phyloP scores from a whole-genome alignment of 1,284 basidiomycete genomes.

The Boletus smithii region DNA sequence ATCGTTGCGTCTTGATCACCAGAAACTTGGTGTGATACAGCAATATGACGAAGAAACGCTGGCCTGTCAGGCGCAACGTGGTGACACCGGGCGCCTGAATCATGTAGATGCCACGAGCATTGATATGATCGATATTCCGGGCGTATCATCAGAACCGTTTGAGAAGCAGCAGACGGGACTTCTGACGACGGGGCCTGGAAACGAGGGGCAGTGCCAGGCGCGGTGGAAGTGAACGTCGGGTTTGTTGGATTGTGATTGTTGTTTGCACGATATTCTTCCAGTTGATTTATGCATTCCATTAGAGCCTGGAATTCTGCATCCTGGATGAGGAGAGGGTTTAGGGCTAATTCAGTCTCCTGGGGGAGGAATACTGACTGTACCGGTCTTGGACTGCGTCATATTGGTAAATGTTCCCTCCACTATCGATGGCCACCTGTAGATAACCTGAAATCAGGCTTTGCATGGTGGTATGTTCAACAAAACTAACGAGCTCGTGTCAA shows the following conservation, averaged over 20 bases:
- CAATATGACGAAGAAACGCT: slow-evolving; percentile 20
- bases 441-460: neutral
- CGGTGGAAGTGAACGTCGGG: neutral
- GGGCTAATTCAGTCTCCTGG: neutral
- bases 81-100: slow-evolving; percentile 1
- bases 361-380: neutral
- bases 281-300: neutral
- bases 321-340: neutral
- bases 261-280: neutral
- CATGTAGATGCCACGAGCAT: slow-evolving; percentile 14
- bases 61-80: neutral
- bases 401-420: neutral
- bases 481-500: neutral
- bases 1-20: slow-evolving; percentile 1
- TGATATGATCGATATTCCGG: neutral
- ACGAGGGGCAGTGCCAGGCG: neutral
- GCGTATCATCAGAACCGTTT: neutral
- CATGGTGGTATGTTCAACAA: neutral
- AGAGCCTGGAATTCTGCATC: neutral
- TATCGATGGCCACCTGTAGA: neutral
- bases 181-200: no score
- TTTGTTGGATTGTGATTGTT: neutral
- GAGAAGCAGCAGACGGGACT: neutral
- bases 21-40: slow-evolving; percentile 7
- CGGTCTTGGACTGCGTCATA: neutral